phyloP scores from a whole-genome alignment of 805 yeast genomes.

The Wickerhamomyces canadensis region DNA sequence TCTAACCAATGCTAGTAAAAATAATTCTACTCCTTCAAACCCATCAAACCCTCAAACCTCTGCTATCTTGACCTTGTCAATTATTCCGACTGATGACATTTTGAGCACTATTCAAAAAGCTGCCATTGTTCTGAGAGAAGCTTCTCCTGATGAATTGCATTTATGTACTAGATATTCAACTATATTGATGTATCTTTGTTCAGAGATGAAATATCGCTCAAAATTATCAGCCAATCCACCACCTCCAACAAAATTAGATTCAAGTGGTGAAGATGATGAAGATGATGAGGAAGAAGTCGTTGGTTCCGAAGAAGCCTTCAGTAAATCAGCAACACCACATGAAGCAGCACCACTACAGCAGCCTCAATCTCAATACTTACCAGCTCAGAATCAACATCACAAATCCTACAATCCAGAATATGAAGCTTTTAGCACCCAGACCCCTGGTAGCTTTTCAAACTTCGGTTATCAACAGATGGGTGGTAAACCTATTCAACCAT shows the following conservation, averaged over 20 bases:
- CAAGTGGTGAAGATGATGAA: slow-evolving; percentile 18
- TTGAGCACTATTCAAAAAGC: slow-evolving; percentile 61
- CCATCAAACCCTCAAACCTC: slow-evolving; percentile 33
- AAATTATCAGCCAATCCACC: slow-evolving; percentile 25
- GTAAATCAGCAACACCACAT: not conserved
- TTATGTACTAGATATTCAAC: slow-evolving; percentile 75
- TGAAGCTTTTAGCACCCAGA: not conserved
- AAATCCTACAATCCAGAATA: not conserved
- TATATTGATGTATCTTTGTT: slow-evolving; percentile 67
- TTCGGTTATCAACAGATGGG: slow-evolving; percentile 22
- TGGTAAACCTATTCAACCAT: slow-evolving; percentile 8
- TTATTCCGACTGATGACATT: slow-evolving; percentile 68
- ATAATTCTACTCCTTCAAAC: slow-evolving; percentile 9
- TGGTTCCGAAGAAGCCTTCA: not conserved
- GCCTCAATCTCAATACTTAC: too few relatives aligned
- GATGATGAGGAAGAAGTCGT: slow-evolving; percentile 2
- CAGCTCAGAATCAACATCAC: too few relatives aligned
- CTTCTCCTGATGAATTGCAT: slow-evolving; percentile 87
- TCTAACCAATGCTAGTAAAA: slow-evolving; percentile 33
- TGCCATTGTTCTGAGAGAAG: slow-evolving; percentile 69
- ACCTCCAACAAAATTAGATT: slow-evolving; percentile 18
- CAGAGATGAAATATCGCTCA: slow-evolving; percentile 57
- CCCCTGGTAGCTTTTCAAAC: slow-evolving; percentile 7
- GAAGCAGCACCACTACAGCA: slow-evolving; percentile 7
- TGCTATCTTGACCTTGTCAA: slow-evolving; percentile 47